Evolutionary conservation across 2,329 filamentous ascomycete species (phyloP).

Genomic region (Diaporthe eres): DNA sequence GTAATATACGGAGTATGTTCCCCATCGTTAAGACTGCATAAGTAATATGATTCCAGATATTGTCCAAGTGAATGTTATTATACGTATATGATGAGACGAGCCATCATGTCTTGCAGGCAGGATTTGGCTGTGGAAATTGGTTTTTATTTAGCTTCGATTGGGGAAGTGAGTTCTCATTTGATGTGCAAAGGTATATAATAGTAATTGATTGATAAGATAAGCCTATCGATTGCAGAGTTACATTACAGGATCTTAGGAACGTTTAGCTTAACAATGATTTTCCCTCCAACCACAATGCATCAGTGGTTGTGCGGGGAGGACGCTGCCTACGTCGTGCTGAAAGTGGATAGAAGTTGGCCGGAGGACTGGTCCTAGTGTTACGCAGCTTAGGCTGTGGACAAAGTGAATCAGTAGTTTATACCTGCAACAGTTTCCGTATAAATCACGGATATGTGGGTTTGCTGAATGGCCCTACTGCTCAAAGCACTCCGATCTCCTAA

Average conservation of each 20-base stretch:
- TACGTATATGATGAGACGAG: not conserved
- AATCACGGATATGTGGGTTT: not conserved
- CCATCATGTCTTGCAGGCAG: not conserved
- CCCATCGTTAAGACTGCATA: not conserved
- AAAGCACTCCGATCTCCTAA: not conserved
- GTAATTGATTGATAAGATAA: slow-evolving; percentile 11
- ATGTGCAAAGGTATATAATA: not conserved
- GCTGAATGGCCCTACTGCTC: not conserved
- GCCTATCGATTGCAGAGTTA: slow-evolving; percentile 11
- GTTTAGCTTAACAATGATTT: not conserved
- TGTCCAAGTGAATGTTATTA: not conserved
- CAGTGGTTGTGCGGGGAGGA: not conserved
- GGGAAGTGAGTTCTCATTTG: not conserved
- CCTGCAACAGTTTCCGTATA: not conserved
- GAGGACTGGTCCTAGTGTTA: not conserved
- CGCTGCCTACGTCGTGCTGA: not conserved
- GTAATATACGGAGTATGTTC: not conserved
- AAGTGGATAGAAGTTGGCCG: not conserved
- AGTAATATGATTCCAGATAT: not conserved
- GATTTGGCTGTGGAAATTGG: not conserved
- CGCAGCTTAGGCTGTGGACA: not conserved
- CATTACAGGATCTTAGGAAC: not conserved
- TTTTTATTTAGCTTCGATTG: not conserved
- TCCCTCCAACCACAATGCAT: not conserved
- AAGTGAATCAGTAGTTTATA: not conserved